Evolutionary conservation across 2,329 filamentous ascomycete genomes (phyloP).

Genomic region (Metarhizium humberi): DNA sequence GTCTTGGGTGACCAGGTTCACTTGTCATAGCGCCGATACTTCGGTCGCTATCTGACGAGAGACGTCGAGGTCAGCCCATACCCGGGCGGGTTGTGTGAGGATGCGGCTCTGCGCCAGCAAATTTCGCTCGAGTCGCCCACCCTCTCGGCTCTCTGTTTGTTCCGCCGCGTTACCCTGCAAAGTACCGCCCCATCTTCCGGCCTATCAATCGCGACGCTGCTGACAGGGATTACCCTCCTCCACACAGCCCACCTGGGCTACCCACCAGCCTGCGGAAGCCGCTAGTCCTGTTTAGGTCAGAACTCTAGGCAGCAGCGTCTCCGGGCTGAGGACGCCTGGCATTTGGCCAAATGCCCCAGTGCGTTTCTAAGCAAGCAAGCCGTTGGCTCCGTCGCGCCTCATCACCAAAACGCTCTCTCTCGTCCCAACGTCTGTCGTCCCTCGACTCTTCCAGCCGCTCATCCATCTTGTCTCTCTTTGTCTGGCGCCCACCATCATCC

Average conservation of each 20-base stretch:
- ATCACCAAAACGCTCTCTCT: slow-evolving; percentile 4
- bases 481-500: slow-evolving; percentile 3
- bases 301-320: slow-evolving; percentile 14
- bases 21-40: background rate
- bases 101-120: slow-evolving; percentile 3
- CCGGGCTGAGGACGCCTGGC: slow-evolving; percentile 11
- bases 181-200: background rate
- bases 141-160: background rate
- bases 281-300: slow-evolving; percentile 8
- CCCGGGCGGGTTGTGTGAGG: background rate
- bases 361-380: slow-evolving; percentile 7
- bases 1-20: too few relatives aligned
- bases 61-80: background rate
- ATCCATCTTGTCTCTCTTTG: slow-evolving; percentile 4
- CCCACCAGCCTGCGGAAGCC: slow-evolving; percentile 8
- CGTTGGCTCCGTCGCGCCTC: background rate
- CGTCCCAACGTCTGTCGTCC: background rate
- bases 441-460: background rate
- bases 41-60: background rate
- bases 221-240: slow-evolving; percentile 11
- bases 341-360: background rate
- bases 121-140: background rate
- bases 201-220: background rate
- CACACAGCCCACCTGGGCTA: slow-evolving; percentile 1
- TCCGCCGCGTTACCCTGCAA: background rate